These are phyloP conservation scores for Parascedosporium putredinis DNA, from an alignment of 2,329 filamentous ascomycete species.

Conservation along the genomic window DNA sequence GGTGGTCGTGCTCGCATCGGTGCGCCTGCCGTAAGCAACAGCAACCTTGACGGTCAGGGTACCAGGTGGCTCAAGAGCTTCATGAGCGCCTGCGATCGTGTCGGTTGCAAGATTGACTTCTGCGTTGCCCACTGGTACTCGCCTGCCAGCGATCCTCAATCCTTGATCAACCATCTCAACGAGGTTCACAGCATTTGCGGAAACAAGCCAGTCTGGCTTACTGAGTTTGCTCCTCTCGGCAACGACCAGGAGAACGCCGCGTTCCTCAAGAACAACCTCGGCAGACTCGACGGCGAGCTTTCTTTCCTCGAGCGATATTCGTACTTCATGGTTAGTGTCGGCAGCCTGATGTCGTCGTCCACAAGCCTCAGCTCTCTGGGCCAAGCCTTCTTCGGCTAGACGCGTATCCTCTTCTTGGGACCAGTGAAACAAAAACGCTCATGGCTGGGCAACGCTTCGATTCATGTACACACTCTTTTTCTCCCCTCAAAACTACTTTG, in stretches of 20 bases:
- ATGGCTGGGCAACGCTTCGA: not conserved
- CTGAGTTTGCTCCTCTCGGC: constrained; percentile 50
- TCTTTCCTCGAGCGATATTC: constrained; percentile 44
- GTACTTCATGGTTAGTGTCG: constrained; percentile 39
- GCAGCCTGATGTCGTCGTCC: constrained; percentile 29
- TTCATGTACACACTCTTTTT: constrained; percentile 5
- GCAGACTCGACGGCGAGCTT: constrained; percentile 34
- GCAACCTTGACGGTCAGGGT: constrained; percentile 36
- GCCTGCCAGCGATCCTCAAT: constrained; percentile 30
- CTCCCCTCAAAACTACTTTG: not conserved
- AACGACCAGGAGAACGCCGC: constrained; percentile 28
- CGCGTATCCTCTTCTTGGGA: not conserved
- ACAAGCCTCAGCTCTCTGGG: constrained; percentile 35
- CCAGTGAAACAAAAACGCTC: not conserved
- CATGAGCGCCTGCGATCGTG: constrained; percentile 36
- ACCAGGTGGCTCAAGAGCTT: constrained; percentile 45
- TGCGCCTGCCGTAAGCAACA: constrained; percentile 54
- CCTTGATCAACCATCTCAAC: constrained; percentile 45
- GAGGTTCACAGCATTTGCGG: constrained; percentile 34
- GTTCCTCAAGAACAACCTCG: constrained; percentile 40
- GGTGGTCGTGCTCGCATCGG: constrained; percentile 42
- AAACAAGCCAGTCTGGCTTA: constrained; percentile 48
- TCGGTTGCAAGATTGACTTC: constrained; percentile 46
- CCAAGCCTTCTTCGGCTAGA: constrained; percentile 31
- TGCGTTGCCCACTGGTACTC: constrained; percentile 57